Conservation (phyloP, 257 asterid species). For the Coffea canephora region DNA sequence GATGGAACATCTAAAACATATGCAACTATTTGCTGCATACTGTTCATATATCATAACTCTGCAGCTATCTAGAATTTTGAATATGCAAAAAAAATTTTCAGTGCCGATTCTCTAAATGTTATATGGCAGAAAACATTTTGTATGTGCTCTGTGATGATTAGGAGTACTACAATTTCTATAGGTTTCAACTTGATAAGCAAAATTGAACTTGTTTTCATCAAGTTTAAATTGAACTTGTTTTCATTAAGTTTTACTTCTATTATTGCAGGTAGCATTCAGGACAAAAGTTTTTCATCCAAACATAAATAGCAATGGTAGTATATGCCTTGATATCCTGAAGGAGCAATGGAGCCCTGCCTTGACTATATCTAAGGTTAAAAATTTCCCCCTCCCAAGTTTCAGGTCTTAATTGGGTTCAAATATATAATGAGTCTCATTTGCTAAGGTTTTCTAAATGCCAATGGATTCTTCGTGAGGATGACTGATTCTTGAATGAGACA, state of each 20-base stretch:
- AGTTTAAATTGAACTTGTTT: background rate
- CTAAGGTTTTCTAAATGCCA: background rate
- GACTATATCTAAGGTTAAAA: conserved; percentile 68
- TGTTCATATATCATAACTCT: no score
- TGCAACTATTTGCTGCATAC: background rate
- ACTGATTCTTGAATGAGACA: background rate
- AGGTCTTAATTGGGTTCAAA: background rate
- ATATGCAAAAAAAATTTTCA: background rate
- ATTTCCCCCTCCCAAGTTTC: background rate
- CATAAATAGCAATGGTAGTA: conserved; percentile 74
- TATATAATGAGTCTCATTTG: background rate
- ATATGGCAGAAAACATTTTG: background rate
- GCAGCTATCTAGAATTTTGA: background rate
- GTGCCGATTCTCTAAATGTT: background rate
- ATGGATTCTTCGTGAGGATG: background rate
- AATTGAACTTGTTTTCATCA: background rate
- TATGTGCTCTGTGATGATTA: background rate
- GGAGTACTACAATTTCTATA: background rate
- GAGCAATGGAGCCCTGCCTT: conserved; percentile 91
- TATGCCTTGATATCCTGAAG: conserved; percentile 77
- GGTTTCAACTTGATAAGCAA: background rate
- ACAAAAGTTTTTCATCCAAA: conserved; percentile 78
- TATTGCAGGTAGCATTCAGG: conserved; percentile 69
- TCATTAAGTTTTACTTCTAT: conserved; percentile 4
- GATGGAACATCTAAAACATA: background rate